Conservation (phyloP, 164 flowering plant genomes). For the grape (Vitis vinifera) region DNA sequence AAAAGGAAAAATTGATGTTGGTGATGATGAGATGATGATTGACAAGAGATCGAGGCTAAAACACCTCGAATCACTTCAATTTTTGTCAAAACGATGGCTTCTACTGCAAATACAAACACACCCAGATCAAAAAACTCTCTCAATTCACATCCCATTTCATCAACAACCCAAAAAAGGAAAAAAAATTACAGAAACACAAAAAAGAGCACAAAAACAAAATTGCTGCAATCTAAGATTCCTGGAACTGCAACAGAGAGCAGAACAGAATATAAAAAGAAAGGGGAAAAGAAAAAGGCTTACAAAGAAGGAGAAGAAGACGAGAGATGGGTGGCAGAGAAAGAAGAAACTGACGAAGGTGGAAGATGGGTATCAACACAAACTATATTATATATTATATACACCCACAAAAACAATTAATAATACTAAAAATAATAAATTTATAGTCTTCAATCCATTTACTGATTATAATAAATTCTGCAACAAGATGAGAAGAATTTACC, state of each 20-base stretch:
- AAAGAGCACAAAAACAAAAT: not conserved
- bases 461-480: slow-evolving; percentile 11
- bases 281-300: slow-evolving; percentile 8
- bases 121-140: slow-evolving; percentile 26
- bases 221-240: slow-evolving; percentile 6
- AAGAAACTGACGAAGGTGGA: slow-evolving; percentile 30
- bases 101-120: not conserved
- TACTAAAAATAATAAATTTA: too few relatives aligned
- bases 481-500: slow-evolving; percentile 36
- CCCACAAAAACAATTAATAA: too few relatives aligned
- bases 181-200: not conserved
- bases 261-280: not conserved
- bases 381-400: slow-evolving; percentile 7
- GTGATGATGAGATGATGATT: slow-evolving; percentile 1
- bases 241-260: not conserved
- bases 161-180: not conserved
- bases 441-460: slow-evolving; percentile 11
- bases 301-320: slow-evolving; percentile 12
- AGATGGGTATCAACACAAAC: slow-evolving; percentile 34
- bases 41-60: slow-evolving; percentile 4
- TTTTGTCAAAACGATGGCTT: not conserved
- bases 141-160: slow-evolving; percentile 13
- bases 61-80: not conserved
- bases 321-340: slow-evolving; percentile 20
- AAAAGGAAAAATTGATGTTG: not conserved